A percentile compares a stretch with the other conserved stretches of the same genome.
These are phyloP conservation scores for Pseudopyricularia javanii DNA, from an alignment of 2,329 filamentous ascomycete genomes.

Conservation along the genomic window DNA sequence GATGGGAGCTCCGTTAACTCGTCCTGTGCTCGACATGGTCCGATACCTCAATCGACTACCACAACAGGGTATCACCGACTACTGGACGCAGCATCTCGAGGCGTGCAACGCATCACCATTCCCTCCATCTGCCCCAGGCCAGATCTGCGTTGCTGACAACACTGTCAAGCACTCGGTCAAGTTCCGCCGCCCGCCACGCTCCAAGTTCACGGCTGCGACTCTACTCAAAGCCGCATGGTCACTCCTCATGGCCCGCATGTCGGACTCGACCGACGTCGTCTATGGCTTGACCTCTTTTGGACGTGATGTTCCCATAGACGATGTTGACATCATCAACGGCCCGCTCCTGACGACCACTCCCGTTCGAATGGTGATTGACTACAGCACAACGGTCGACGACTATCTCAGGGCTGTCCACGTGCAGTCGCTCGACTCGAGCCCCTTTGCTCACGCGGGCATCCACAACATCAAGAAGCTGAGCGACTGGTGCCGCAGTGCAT, in stretches of 20 bases:
- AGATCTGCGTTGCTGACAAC: background rate
- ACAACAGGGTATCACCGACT: background rate
- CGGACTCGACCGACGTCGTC: slow-evolving; percentile 22
- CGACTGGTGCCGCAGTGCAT: slow-evolving; percentile 7
- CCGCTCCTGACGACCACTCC: slow-evolving; percentile 26
- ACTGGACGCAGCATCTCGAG: slow-evolving; percentile 3
- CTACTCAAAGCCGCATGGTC: slow-evolving; percentile 29
- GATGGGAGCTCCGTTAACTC: background rate
- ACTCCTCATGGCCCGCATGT: slow-evolving; percentile 22
- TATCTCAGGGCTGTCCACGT: slow-evolving; percentile 13
- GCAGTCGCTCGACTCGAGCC: slow-evolving; percentile 9
- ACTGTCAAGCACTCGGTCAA: background rate
- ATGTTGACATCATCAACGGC: slow-evolving; percentile 7
- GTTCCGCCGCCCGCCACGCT: background rate
- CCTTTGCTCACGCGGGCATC: slow-evolving; percentile 11
- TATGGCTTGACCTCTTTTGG: slow-evolving; percentile 27
- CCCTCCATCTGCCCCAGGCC: background rate
- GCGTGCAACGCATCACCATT: background rate
- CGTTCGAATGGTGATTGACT: slow-evolving; percentile 11
- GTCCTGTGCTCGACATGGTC: slow-evolving; percentile 2
- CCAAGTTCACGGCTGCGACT: slow-evolving; percentile 19
- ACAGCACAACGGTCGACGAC: background rate
- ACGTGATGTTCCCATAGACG: slow-evolving; percentile 10
- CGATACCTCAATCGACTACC: background rate
- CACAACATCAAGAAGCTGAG: slow-evolving; percentile 11